A percentile compares a stretch with the other conserved stretches of the same genome.
Conservation (phyloP, 2,329 filamentous ascomycete genomes). For the Arthrobotrys musiformis region DNA sequence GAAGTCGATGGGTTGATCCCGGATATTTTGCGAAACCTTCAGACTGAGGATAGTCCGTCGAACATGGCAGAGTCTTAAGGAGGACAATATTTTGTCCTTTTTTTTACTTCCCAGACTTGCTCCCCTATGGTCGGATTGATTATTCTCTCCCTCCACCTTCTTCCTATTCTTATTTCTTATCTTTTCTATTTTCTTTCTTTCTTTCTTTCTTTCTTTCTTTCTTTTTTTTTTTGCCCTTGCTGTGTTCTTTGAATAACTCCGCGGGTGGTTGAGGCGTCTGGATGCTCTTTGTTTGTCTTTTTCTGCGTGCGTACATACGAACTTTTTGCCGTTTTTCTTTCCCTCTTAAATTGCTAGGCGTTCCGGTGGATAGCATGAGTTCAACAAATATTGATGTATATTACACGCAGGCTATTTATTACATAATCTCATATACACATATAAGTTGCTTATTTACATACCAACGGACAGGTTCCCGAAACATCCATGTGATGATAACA, state of each 20-base stretch:
- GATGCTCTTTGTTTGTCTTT: not conserved
- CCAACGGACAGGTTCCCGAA: too few species aligned
- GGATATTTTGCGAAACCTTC: constrained; percentile 59
- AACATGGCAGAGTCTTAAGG: constrained; percentile 32
- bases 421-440: not conserved
- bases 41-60: constrained; percentile 55
- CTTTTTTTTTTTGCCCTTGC: too few species aligned
- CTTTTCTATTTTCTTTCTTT: not conserved
- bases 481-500: not conserved
- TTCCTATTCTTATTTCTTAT: not conserved
- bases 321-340: not conserved
- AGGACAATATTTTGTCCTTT: not conserved
- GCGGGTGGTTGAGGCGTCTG: not conserved
- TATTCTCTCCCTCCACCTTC: not conserved
- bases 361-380: constrained; percentile 5
- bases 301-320: not conserved
- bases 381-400: not conserved
- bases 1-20: constrained; percentile 59
- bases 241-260: not conserved
- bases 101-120: too few species aligned
- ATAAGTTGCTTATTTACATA: too few species aligned
- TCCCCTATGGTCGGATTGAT: too few species aligned
- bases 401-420: not conserved
- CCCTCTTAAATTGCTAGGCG: not conserved
- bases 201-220: not conserved